Conservation (phyloP, 768 basidiomycete species). For the Cyathus striatus region DNA sequence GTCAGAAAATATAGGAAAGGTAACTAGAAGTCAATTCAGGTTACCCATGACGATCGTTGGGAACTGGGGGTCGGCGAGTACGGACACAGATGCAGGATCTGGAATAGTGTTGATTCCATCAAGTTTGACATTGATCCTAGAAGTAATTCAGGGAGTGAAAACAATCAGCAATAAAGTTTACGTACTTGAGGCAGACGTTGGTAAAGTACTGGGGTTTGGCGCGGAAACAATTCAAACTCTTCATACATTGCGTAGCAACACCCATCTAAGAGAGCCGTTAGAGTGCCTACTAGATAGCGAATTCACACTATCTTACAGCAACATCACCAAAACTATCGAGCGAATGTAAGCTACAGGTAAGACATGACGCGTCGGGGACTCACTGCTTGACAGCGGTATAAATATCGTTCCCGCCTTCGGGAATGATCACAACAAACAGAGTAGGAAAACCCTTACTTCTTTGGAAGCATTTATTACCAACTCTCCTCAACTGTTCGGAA, state of each 20-base stretch:
- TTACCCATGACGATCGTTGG: constrained; percentile 79
- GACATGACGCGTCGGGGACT: constrained; percentile 16
- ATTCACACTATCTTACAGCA: constrained; percentile 10
- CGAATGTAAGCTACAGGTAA: background rate
- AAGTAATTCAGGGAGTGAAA: background rate
- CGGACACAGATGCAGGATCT: constrained; percentile 49
- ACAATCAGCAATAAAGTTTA: constrained; percentile 2
- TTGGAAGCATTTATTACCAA: constrained; percentile 40
- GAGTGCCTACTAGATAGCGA: background rate
- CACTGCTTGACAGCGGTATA: constrained; percentile 79
- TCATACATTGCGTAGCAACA: constrained; percentile 78
- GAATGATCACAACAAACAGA: constrained; percentile 65
- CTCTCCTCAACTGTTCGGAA: constrained; percentile 39
- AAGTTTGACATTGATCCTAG: constrained; percentile 77
- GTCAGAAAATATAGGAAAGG: background rate
- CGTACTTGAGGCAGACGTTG: constrained; percentile 77
- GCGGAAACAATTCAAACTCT: constrained; percentile 51
- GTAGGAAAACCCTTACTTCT: constrained; percentile 37
- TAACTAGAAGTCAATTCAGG: constrained; percentile 26
- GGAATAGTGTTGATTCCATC: constrained; percentile 80
- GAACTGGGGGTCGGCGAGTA: constrained; percentile 58
- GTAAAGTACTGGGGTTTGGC: constrained; percentile 78
- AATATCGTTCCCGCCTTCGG: constrained; percentile 67
- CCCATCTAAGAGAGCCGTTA: constrained; percentile 43
- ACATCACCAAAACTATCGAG: constrained; percentile 66